Evolutionary conservation across 805 yeast genomes (phyloP), one percentile per base, ranked within the genome.

Genomic region (Pichia exigua): DNA sequence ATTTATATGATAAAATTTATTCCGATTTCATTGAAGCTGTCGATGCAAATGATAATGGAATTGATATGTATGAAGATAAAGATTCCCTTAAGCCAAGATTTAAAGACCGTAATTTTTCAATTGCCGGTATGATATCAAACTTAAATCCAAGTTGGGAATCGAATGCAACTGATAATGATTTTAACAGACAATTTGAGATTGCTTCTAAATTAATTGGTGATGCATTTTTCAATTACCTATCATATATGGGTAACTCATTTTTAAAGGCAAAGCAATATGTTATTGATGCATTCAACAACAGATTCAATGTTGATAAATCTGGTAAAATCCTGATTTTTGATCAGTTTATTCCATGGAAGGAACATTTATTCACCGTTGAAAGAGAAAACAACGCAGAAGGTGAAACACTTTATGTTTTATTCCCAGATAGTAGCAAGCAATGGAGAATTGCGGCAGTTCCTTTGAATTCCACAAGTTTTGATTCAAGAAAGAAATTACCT

Each of bases 41-140:
- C 35, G 99, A 91, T 69, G 99, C 97, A 51, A 88, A 91, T 64
- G 99, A 94, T 67, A 94, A 94, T 63, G 99, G 99, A 62, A 79
- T 92, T 56, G 77, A 77, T 64, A 83, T 86, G 60, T 87, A 81
- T 62, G 78, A 76, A 6, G 73, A 72, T 26, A 63, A 61, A 45
- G 78, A 75, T 46, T 78, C 75, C 27, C 72, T 76, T 35, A 72
- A 73, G 56, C 83, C 87, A 45, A 76, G 73, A 55, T 94, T 88
- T 73, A 77, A 78, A 58, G 90, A 85, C 62, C 77, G 78, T 59
- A 81, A 82, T 59, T 83, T 89, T 67, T 76, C 88, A 18, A 75
- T 94, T 49, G 92, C 96, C 10, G 76, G 90, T 1, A 70, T 90
- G 43, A 87, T 94, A 15, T 72, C 92, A 13, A 78, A 81, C 55